Evolutionary conservation across 805 yeast genomes (phyloP).

Genomic region (Phaffomyces opuntiae): DNA sequence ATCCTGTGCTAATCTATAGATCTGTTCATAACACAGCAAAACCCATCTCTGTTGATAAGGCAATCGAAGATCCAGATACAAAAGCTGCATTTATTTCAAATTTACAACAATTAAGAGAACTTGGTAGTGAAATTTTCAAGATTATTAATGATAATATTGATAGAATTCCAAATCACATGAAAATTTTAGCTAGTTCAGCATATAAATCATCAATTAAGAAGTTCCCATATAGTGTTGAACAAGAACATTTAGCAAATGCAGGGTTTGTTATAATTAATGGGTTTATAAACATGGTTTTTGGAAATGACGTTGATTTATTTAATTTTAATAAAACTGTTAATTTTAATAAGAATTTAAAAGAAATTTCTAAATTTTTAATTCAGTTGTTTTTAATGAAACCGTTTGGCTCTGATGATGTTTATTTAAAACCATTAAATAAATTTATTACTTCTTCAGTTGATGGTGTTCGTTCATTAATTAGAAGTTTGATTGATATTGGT

Average conservation of each 20-base stretch:
- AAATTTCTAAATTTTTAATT: constrained; percentile 49
- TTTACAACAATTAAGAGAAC: constrained; percentile 67
- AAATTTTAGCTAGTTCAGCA: constrained; percentile 46
- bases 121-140: constrained; percentile 53
- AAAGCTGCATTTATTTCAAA: constrained; percentile 64
- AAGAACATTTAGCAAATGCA: constrained; percentile 54
- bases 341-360: constrained; percentile 41
- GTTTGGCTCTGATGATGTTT: constrained; percentile 55
- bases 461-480: constrained; percentile 38
- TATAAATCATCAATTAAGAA: constrained; percentile 32
- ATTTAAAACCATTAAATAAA: constrained; percentile 74
- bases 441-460: constrained; percentile 49
- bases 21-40: constrained; percentile 32
- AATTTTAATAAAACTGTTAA: constrained; percentile 33
- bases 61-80: constrained; percentile 76
- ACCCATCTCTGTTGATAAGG: constrained; percentile 48
- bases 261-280: constrained; percentile 58
- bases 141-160: constrained; percentile 38
- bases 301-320: constrained; percentile 43
- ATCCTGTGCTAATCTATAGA: constrained; percentile 57
- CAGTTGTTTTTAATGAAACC: constrained; percentile 66
- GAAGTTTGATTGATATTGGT: constrained; percentile 43
- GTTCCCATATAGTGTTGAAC: constrained; percentile 54
- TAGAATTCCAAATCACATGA: constrained; percentile 48
- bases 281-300: constrained; percentile 41